Evolutionary conservation across 805 yeast species (phyloP).

Genomic region (Ogataea haglerorum): DNA sequence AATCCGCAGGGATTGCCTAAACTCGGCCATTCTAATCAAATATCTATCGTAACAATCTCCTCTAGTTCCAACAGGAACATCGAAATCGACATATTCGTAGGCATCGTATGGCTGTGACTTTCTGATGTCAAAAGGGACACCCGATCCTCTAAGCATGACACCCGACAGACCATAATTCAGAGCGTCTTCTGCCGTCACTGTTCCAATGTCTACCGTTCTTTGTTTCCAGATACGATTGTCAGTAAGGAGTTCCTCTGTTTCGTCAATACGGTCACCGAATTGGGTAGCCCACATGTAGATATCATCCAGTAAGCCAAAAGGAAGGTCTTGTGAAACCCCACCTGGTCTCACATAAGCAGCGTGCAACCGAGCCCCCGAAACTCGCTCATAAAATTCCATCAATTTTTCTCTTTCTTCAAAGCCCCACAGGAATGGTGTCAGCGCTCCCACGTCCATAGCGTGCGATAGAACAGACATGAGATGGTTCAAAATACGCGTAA

Average conservation of each 20-base stretch:
- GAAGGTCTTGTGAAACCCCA: slow-evolving; percentile 86
- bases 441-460: slow-evolving; percentile 93
- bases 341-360: slow-evolving; percentile 89
- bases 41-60: slow-evolving; percentile 94
- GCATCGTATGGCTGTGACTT: slow-evolving; percentile 89
- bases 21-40: slow-evolving; percentile 85
- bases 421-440: slow-evolving; percentile 92
- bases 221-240: slow-evolving; percentile 92
- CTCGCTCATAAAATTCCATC: slow-evolving; percentile 90
- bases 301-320: slow-evolving; percentile 82
- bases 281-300: slow-evolving; percentile 96
- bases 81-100: slow-evolving; percentile 80
- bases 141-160: slow-evolving; percentile 89
- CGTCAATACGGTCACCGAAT: slow-evolving; percentile 89
- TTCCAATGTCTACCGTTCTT: slow-evolving; percentile 78
- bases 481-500: slow-evolving; percentile 79
- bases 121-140: slow-evolving; percentile 82
- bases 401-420: slow-evolving; percentile 90
- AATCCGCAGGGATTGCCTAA: slow-evolving; percentile 85
- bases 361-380: slow-evolving; percentile 86
- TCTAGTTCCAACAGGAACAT: slow-evolving; percentile 78
- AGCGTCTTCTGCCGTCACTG: slow-evolving; percentile 82
- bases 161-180: slow-evolving; percentile 77
- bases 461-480: slow-evolving; percentile 83
- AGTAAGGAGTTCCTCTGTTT: slow-evolving; percentile 82